A percentile compares a stretch with the other conserved stretches of the same genome.
phyloP scores from a whole-genome alignment of 139 green algal genomes.

The Micractinium conductrix region DNA sequence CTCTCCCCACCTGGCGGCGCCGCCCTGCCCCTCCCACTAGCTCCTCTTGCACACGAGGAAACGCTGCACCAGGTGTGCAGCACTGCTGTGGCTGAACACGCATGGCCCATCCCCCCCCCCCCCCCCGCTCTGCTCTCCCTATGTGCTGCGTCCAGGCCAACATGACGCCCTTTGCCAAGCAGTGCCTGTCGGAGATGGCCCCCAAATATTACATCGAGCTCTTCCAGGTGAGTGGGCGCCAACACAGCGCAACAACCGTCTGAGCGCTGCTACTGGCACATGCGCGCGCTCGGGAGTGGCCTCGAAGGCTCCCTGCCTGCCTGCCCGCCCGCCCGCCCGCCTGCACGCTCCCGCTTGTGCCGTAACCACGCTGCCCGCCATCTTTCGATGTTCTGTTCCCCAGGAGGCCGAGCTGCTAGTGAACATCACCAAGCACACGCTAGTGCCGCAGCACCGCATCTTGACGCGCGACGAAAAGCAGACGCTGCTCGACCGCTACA shows the following conservation, averaged over 20 bases:
- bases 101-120: neutral
- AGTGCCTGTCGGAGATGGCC: slow-evolving; percentile 71
- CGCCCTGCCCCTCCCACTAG: too few relatives aligned
- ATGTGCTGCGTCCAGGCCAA: slow-evolving; percentile 2
- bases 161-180: slow-evolving; percentile 82
- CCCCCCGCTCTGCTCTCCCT: neutral
- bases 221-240: slow-evolving; percentile 21
- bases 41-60: too few relatives aligned
- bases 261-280: neutral
- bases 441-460: slow-evolving; percentile 93
- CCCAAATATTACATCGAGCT: slow-evolving; percentile 89
- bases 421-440: slow-evolving; percentile 96
- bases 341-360: too few relatives aligned
- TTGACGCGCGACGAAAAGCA: slow-evolving; percentile 90
- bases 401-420: slow-evolving; percentile 50
- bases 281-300: neutral
- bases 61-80: neutral
- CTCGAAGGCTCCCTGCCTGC: neutral
- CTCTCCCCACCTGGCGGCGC: too few relatives aligned
- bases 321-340: neutral
- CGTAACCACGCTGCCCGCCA: too few relatives aligned
- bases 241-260: neutral
- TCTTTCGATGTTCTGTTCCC: neutral
- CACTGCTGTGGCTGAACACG: too few relatives aligned
- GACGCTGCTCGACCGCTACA: slow-evolving; percentile 89